These are phyloP conservation scores for Sclerotinia subarctica DNA, from an alignment of 2,329 filamentous ascomycete genomes.

Conservation along the genomic window DNA sequence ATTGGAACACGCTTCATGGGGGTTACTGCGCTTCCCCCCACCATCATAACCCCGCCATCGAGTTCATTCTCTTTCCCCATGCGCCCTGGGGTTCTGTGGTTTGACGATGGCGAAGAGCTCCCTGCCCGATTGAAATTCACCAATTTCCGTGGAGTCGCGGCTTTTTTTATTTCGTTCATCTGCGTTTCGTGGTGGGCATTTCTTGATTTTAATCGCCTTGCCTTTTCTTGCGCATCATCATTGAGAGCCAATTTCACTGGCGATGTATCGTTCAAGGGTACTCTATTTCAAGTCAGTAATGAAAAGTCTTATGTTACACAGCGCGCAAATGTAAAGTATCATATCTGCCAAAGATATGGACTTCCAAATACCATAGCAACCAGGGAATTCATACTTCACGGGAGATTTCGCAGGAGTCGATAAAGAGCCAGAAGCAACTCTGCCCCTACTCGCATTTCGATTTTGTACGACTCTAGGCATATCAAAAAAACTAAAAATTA, in stretches of 20 bases:
- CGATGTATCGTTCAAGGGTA: slow-evolving; percentile 93
- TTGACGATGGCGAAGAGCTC: slow-evolving; percentile 54
- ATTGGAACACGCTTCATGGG: slow-evolving; percentile 96
- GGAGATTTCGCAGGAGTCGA: slow-evolving; percentile 39
- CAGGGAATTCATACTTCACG: slow-evolving; percentile 35
- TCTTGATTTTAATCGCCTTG: slow-evolving; percentile 78
- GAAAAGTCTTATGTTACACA: neutral
- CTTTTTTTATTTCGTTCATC: slow-evolving; percentile 85
- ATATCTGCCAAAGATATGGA: slow-evolving; percentile 9
- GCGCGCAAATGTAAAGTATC: slow-evolving; percentile 3
- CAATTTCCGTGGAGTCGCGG: slow-evolving; percentile 69
- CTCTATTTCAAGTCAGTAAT: slow-evolving; percentile 50
- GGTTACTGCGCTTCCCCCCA: slow-evolving; percentile 74
- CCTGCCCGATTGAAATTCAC: slow-evolving; percentile 57
- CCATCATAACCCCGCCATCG: slow-evolving; percentile 60
- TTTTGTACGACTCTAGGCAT: slow-evolving; percentile 57
- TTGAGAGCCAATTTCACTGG: slow-evolving; percentile 71
- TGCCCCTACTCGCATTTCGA: slow-evolving; percentile 42
- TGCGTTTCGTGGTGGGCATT: slow-evolving; percentile 87
- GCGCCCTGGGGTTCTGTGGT: slow-evolving; percentile 52
- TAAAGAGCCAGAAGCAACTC: slow-evolving; percentile 41
- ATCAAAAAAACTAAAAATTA: neutral
- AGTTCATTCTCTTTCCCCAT: slow-evolving; percentile 44
- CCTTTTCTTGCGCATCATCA: slow-evolving; percentile 91
- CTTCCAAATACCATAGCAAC: slow-evolving; percentile 15